Evolutionary conservation across 2,329 filamentous ascomycete species (phyloP).

Genomic region (Venturia effusa): DNA sequence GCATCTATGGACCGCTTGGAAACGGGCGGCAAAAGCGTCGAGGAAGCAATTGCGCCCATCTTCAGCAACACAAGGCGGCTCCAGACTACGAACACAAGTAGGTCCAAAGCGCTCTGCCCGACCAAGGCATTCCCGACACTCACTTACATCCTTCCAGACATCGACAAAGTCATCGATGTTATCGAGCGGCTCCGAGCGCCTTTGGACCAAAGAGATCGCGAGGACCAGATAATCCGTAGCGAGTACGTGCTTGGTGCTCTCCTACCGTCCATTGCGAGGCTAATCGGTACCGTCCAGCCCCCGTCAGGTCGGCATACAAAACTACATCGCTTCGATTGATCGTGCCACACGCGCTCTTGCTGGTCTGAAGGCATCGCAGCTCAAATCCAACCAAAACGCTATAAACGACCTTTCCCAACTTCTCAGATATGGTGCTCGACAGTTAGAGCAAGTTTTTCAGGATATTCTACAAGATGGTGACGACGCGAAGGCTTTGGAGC

Average conservation of each 20-base stretch:
- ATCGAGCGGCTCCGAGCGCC: slow-evolving; percentile 85
- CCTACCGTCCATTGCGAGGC: slow-evolving; percentile 16
- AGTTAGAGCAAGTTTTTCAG: slow-evolving; percentile 77
- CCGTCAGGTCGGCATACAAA: slow-evolving; percentile 66
- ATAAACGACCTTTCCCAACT: slow-evolving; percentile 69
- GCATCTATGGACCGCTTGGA: slow-evolving; percentile 76
- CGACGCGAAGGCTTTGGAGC: slow-evolving; percentile 71
- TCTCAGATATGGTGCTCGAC: slow-evolving; percentile 66
- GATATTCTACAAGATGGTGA: slow-evolving; percentile 55
- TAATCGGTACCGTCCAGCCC: slow-evolving; percentile 39
- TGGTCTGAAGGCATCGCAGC: slow-evolving; percentile 80
- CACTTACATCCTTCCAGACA: slow-evolving; percentile 43
- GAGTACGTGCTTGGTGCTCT: slow-evolving; percentile 40
- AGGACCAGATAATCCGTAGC: slow-evolving; percentile 81
- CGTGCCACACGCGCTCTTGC: slow-evolving; percentile 73
- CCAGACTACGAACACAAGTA: slow-evolving; percentile 75
- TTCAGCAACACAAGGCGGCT: slow-evolving; percentile 85
- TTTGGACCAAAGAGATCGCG: slow-evolving; percentile 82
- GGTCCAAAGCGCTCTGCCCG: neutral
- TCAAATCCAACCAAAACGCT: slow-evolving; percentile 84
- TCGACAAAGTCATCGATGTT: slow-evolving; percentile 73
- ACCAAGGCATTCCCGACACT: neutral
- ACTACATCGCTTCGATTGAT: slow-evolving; percentile 83
- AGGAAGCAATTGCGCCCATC: slow-evolving; percentile 84
- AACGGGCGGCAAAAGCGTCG: slow-evolving; percentile 77